Evolutionary conservation across 2,329 filamentous ascomycete genomes (phyloP), one percentile per base, ranked within the genome.

Genomic region (Pseudodiploospora longispora): DNA sequence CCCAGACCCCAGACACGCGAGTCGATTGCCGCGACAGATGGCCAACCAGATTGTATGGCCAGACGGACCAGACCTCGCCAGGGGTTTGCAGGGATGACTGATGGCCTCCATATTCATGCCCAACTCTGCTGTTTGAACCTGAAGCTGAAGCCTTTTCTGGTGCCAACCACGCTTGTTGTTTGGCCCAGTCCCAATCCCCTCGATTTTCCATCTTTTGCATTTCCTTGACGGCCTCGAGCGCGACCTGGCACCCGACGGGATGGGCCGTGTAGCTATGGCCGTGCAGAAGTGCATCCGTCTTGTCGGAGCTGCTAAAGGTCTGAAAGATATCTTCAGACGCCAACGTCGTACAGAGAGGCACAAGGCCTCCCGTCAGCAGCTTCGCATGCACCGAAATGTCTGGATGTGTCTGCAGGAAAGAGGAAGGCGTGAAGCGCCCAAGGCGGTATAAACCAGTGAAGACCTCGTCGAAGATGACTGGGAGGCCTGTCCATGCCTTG

Each of bases 241-340:
- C 88, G 0, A 94, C 85, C 37, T 83, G 78, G 54, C 87, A 94
- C 1, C 87, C 88, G 1, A 93, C 76, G 0, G 88, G 75, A 60
- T 94, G 87, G 0, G 87, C 87, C 0, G 87, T 94, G 63, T 94
- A 94, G 60, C 85, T 91, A 59, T 94, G 87, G 0, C 87, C 87
- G 53, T 94, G 88, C 4, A 94, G 68, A 5, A 94, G 64, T 0
- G 87, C 87, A 52, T 91, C 85, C 1, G 77, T 80, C 65, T 93
- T 94, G 40, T 87, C 80, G 1, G 76, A 69, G 42, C 82, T 82
- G 9, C 77, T 67, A 57, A 94, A 94, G 0, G 79, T 77, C 1
- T 78, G 57, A 61, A 89, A 93, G 38, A 94, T 82, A 47, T 72
- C 74, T 47, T 88, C 71, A 32, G 83, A 88, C 0, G 87, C 85